Evolutionary conservation across 2,329 filamentous ascomycete genomes (phyloP).

Genomic region (Karstenula rhodostoma): DNA sequence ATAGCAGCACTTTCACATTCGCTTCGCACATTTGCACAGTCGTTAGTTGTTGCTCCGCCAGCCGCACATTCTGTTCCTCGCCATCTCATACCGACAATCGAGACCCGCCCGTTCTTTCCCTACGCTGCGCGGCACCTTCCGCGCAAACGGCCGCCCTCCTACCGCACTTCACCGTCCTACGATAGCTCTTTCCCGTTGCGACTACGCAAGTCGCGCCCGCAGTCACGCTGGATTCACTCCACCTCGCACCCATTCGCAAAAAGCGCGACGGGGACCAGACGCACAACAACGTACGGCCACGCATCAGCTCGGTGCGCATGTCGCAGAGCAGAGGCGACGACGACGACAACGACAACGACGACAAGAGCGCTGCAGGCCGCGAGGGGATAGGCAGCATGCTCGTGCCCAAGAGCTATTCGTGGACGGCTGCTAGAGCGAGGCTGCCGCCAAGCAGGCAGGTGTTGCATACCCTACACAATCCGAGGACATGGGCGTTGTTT

Average conservation of each 20-base stretch:
- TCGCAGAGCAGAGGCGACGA: conserved; percentile 39
- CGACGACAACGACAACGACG: conserved; percentile 30
- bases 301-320: conserved; percentile 42
- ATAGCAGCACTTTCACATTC: not conserved
- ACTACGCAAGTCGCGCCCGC: conserved; percentile 6
- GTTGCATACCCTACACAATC: conserved; percentile 71
- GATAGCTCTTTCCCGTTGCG: not conserved
- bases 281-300: conserved; percentile 35
- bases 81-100: not conserved
- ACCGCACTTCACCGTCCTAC: not conserved
- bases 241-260: conserved; percentile 36
- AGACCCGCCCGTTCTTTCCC: not conserved
- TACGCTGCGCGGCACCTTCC: not conserved
- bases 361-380: conserved; percentile 29
- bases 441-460: conserved; percentile 78
- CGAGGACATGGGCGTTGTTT: conserved; percentile 78
- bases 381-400: conserved; percentile 68
- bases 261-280: conserved; percentile 41
- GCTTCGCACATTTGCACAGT: not conserved
- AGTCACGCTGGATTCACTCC: conserved; percentile 40
- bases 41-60: not conserved
- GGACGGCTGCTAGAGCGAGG: conserved; percentile 86
- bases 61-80: not conserved
- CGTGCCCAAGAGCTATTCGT: conserved; percentile 86
- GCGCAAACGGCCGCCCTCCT: not conserved